Evolutionary conservation across 2,329 filamentous ascomycete species (phyloP).

Genomic region (Sarocladium oryzae): DNA sequence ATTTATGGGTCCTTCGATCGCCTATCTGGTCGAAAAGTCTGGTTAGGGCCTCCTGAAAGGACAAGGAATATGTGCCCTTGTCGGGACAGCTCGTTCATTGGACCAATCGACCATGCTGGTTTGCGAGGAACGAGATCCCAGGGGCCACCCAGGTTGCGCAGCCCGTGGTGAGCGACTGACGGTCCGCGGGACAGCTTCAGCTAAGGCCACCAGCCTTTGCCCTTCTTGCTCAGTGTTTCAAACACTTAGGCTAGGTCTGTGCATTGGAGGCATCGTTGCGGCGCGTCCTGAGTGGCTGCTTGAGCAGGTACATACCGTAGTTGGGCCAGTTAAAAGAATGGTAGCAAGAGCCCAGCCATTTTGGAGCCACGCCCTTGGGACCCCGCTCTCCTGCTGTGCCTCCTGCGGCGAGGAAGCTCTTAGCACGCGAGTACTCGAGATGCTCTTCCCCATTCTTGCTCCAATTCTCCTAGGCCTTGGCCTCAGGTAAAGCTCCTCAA

Average conservation of each 20-base stretch:
- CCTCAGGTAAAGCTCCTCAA: too few species aligned
- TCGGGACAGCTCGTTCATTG: background rate
- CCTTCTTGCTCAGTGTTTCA: background rate
- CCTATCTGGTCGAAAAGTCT: background rate
- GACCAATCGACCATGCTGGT: background rate
- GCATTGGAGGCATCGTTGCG: background rate
- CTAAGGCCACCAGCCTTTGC: background rate
- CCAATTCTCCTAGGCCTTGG: too few species aligned
- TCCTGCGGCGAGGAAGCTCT: too few species aligned
- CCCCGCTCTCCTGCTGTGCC: conserved; percentile 2
- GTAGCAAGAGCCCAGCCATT: background rate
- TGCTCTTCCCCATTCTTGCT: too few species aligned
- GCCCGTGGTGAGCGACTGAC: background rate
- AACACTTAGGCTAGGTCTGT: background rate
- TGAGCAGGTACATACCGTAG: too few species aligned
- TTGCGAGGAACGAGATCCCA: background rate
- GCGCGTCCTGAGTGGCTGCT: background rate
- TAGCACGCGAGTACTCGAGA: too few species aligned
- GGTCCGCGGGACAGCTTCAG: background rate
- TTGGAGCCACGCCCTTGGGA: background rate
- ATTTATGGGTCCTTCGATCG: background rate
- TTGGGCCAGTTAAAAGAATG: background rate
- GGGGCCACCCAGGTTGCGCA: background rate
- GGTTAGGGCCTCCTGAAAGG: background rate
- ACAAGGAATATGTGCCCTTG: background rate